Percentiles rank a stretch among this genome's conserved stretches.
Evolutionary conservation across 2,329 filamentous ascomycete genomes (phyloP).

Genomic region (Ceratocystiopsis minuta): DNA sequence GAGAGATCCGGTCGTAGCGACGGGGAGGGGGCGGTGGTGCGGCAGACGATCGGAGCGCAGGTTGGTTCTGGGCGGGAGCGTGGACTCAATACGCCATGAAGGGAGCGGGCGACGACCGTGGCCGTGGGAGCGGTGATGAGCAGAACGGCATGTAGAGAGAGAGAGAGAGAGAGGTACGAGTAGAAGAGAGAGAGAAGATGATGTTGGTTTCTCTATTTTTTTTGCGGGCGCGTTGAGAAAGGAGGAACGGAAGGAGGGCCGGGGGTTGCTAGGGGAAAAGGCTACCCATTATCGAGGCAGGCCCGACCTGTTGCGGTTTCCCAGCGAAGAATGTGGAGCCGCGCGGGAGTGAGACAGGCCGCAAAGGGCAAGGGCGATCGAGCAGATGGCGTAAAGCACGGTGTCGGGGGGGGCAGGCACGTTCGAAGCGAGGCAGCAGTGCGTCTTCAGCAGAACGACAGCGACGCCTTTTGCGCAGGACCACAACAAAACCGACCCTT

Average conservation of each 20-base stretch:
- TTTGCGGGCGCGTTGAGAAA: not conserved
- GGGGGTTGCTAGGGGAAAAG: constrained; percentile 3
- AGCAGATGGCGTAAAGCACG: too few species aligned
- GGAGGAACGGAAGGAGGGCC: not conserved
- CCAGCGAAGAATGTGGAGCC: constrained; percentile 3
- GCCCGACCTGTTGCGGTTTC: not conserved
- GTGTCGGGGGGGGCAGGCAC: too few species aligned
- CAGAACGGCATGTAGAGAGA: not conserved
- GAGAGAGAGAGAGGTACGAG: not conserved
- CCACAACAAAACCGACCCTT: too few species aligned
- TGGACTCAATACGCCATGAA: not conserved
- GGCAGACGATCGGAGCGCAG: too few species aligned
- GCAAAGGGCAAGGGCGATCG: not conserved
- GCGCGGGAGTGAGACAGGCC: not conserved
- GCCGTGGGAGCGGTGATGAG: not conserved
- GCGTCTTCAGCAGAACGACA: too few species aligned
- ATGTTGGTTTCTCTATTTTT: too few species aligned
- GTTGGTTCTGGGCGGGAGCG: too few species aligned
- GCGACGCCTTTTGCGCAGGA: too few species aligned
- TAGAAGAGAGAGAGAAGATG: not conserved
- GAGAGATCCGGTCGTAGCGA: too few species aligned
- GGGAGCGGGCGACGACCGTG: not conserved
- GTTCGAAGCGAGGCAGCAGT: too few species aligned
- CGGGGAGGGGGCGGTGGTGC: too few species aligned
- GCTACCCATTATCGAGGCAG: not conserved